Percentiles rank a stretch among this genome's conserved stretches.
phyloP scores from a whole-genome alignment of 768 basidiomycete genomes.

The Steccherinum ochraceum region DNA sequence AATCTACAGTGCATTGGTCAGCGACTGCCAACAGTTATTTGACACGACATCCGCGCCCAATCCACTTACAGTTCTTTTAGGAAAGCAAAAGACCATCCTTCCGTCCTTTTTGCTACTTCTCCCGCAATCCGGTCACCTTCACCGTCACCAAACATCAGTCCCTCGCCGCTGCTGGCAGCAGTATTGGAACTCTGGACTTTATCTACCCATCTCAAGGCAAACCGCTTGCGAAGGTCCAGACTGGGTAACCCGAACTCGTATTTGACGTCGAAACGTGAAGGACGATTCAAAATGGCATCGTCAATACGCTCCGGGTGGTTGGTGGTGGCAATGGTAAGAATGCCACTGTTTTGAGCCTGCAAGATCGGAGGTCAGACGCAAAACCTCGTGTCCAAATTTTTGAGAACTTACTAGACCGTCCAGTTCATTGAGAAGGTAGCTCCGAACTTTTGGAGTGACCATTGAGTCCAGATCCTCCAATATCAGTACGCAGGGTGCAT shows the following conservation, averaged over 20 bases:
- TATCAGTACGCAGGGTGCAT: slow-evolving; percentile 27
- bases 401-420: slow-evolving; percentile 15
- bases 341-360: slow-evolving; percentile 34
- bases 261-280: slow-evolving; percentile 38
- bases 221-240: slow-evolving; percentile 24
- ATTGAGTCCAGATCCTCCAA: slow-evolving; percentile 39
- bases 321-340: slow-evolving; percentile 33
- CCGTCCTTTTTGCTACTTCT: slow-evolving; percentile 30
- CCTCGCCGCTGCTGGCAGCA: slow-evolving; percentile 17
- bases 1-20: too few relatives aligned
- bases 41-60: background rate
- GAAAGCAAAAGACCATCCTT: slow-evolving; percentile 37
- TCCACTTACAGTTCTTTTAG: slow-evolving; percentile 31
- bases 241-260: slow-evolving; percentile 33
- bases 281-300: slow-evolving; percentile 33
- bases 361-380: slow-evolving; percentile 11
- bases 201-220: slow-evolving; percentile 33
- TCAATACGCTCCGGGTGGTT: slow-evolving; percentile 41
- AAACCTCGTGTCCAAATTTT: too few relatives aligned
- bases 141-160: slow-evolving; percentile 19
- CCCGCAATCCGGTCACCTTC: slow-evolving; percentile 19
- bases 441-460: slow-evolving; percentile 29
- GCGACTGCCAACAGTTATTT: background rate
- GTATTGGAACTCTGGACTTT: slow-evolving; percentile 21
- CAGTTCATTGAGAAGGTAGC: slow-evolving; percentile 38